A percentile compares a stretch with the other conserved stretches of the same genome.
phyloP scores from a whole-genome alignment of 1,139 yeast genomes.

The Candida gigantensis region DNA sequence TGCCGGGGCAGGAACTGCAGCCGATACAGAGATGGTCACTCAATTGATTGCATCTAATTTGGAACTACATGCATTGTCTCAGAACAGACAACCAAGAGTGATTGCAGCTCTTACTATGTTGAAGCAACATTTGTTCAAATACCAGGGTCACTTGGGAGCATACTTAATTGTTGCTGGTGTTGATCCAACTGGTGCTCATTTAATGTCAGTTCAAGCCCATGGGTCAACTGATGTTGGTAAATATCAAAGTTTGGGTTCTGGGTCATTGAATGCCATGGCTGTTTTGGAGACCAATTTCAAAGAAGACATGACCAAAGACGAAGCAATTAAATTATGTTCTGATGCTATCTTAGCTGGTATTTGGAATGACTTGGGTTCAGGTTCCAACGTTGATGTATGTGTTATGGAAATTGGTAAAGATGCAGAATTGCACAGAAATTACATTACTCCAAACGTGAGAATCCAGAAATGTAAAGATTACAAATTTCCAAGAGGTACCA shows the following conservation, averaged over 20 bases:
- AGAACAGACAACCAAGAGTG: constrained; percentile 87
- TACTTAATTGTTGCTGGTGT: constrained; percentile 95
- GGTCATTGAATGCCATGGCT: constrained; percentile 99
- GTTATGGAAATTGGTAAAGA: constrained; percentile 93
- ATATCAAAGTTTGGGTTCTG: constrained; percentile 91
- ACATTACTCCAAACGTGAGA: constrained; percentile 87
- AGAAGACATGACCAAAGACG: constrained; percentile 75
- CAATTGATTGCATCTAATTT: constrained; percentile 87
- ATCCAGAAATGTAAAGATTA: constrained; percentile 77
- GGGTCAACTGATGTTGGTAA: constrained; percentile 96
- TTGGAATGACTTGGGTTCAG: constrained; percentile 98
- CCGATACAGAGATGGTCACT: constrained; percentile 98
- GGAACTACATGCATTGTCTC: constrained; percentile 82
- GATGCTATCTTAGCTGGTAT: constrained; percentile 97
- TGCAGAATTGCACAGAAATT: constrained; percentile 81
- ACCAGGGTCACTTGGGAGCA: constrained; percentile 97
- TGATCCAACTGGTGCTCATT: constrained; percentile 94
- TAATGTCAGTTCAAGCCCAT: constrained; percentile 93
- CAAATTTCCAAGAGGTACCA: constrained; percentile 87
- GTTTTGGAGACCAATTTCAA: constrained; percentile 88
- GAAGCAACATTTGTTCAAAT: constrained; percentile 92
- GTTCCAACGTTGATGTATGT: constrained; percentile 95
- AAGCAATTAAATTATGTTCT: constrained; percentile 85
- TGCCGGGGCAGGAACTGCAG: constrained; percentile 99
- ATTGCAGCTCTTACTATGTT: constrained; percentile 90